Evolutionary conservation across 345 rosid genomes (phyloP), one percentile per base, ranked within the genome.

Genomic region (Limnanthes douglasii): DNA sequence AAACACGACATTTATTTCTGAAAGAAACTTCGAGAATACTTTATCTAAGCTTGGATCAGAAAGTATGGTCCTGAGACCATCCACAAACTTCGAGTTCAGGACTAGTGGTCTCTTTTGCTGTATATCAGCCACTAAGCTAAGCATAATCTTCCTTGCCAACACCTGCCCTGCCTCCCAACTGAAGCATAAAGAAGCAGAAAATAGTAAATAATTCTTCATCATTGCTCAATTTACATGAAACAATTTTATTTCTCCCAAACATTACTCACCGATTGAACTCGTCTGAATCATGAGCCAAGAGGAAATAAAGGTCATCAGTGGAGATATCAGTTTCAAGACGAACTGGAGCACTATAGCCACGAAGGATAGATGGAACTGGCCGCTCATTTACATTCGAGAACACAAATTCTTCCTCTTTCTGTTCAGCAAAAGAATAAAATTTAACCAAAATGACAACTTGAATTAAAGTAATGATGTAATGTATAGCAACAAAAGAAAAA

Each of bases 121-220:
- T 62, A 70, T 77, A 60, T 78, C 96, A 15, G 70, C 44, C 37
- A 85, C 99, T 61, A 90, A 59, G 56, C 64, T 65, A 8, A 90
- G 78, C 88, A 90, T 90, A 51, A 85, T 71, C 61, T 90, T 78
- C 66, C 94, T 70, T 26, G 80, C 96, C 53, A 90, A 56, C 36
- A 85, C 48, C 56, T 90, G 99, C 34, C 96, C 99, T 2, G 99
- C 92, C 68, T 90, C 98, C 98, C 96, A 90, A 29, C 98, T 84
- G 51, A 59, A 46, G 62, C 41, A 34, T 9, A 43, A 37, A 52
- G 41, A 22, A 42, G 8, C 14, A n/a, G n/a, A n/a, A 33, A 3
- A 11, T 25, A 31, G 16, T 21, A 24, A 41, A 27, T 15, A 43
- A 37, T 8, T 44, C 24, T 13, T 33, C 38, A 31, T 24, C 41